Evolutionary conservation across 176 grass and related monocot species (phyloP), one percentile per base, ranked within the genome.

Genomic region (Chloris gayana): DNA sequence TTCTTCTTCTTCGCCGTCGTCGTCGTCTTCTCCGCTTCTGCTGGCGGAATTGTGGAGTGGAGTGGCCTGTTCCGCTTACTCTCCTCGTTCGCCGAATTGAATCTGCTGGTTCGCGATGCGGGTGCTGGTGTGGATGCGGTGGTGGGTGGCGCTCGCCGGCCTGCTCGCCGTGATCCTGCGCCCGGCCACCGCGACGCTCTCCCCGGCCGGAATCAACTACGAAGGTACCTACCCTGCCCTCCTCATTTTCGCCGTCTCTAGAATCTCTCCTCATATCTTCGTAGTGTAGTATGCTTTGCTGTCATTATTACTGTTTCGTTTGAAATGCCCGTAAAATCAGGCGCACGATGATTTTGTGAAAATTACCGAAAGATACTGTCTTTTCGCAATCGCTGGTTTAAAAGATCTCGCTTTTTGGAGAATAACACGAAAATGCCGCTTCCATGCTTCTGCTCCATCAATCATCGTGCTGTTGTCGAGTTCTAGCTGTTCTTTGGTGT

Each of bases 171-270:
- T 46, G 68, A 63, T 79, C 64, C 70, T 79, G 64, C 79, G 76
- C 76, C 53, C 76, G 76, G 46, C 81, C 72, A 29, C 66, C 38
- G 85, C 89, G 14, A 87, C 89, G 75, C 89, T 91, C 66, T 91
- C 89, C 6, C 89, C 89, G 24, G 35, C 89, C 59, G 89, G 89
- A 77, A 91, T 91, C 84, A 91, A 91, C 89, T 91, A 91, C 59
- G 89, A 91, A 87, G 89, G 89, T 90, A 73, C 34, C 22, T 54
- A 19, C 19, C 30, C 13, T 61, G 9, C 35, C 46, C 49, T 34
- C 22, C 1, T 41, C 14, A 25, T 15, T 53, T 0, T 27, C 35
- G 59, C 6, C 19, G 33, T 38, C 22, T 49, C 49, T 17, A 19
- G 7, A 67, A 14, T 30, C 73, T 22, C 11, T 17, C 11, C 24